phyloP scores from a whole-genome alignment of 495 filamentous ascomycete species.

The Aspergillus haitiensis region DNA sequence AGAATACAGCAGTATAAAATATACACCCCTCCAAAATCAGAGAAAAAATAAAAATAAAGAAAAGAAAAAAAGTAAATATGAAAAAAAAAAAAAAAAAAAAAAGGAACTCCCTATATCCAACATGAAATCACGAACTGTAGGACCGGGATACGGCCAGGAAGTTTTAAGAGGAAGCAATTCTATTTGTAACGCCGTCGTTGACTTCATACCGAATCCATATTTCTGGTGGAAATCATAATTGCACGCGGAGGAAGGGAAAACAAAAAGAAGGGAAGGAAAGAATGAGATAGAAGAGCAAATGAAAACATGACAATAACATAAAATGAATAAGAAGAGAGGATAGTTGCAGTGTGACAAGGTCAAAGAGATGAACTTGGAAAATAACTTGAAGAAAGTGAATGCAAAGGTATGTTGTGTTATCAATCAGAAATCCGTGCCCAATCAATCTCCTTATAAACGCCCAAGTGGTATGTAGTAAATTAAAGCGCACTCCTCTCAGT shows the following conservation, averaged over 20 bases:
- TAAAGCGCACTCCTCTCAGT: background rate
- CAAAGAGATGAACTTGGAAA: background rate
- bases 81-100: background rate
- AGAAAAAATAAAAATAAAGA: background rate
- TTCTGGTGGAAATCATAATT: background rate
- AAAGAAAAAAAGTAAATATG: background rate
- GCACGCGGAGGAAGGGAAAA: background rate
- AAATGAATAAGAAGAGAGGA: constrained; percentile 13
- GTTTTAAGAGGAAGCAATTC: background rate
- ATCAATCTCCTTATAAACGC: constrained; percentile 14
- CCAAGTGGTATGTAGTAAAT: constrained; percentile 12
- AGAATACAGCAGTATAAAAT: too few relatives aligned
- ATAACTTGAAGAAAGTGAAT: constrained; percentile 4
- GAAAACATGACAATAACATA: background rate
- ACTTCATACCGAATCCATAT: too few relatives aligned
- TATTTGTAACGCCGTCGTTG: background rate
- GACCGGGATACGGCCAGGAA: background rate
- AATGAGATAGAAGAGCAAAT: background rate
- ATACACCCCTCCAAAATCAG: background rate
- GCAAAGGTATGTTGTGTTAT: constrained; percentile 8
- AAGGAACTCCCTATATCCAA: background rate
- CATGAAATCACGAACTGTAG: background rate
- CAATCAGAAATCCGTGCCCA: constrained; percentile 2
- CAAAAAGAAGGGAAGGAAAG: constrained; percentile 1
- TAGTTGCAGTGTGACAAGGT: background rate